Evolutionary conservation across 2,329 filamentous ascomycete genomes (phyloP).

Genomic region (Aspergillus pseudoglaucus): DNA sequence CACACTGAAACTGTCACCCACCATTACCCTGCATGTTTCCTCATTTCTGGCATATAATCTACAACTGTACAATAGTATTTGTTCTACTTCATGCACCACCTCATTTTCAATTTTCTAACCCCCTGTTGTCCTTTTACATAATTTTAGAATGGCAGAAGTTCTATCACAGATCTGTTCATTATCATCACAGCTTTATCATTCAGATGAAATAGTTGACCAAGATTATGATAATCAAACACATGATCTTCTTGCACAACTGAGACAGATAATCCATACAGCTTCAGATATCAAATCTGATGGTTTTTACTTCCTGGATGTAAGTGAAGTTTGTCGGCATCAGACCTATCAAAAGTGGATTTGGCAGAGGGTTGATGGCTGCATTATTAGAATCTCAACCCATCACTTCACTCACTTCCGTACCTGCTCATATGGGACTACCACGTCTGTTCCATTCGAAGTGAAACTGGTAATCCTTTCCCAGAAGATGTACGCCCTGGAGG

Average conservation of each 20-base stretch:
- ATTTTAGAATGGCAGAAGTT: conserved; percentile 20
- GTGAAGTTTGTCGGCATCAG: conserved; percentile 3
- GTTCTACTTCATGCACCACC: neutral
- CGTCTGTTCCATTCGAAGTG: conserved; percentile 35
- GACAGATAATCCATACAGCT: conserved; percentile 29
- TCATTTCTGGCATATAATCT: too few relatives aligned
- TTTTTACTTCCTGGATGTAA: conserved; percentile 31
- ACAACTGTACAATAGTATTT: too few relatives aligned
- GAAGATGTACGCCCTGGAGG: conserved; percentile 39
- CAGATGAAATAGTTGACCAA: conserved; percentile 28
- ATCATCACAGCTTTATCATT: conserved; percentile 31
- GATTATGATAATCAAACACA: conserved; percentile 41
- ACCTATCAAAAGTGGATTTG: too few relatives aligned
- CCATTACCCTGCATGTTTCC: too few relatives aligned
- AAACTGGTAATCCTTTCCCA: conserved; percentile 26
- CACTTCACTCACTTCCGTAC: conserved; percentile 54
- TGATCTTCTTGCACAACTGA: conserved; percentile 32
- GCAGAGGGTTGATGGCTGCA: neutral
- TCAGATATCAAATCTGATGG: conserved; percentile 22
- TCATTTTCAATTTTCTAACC: neutral
- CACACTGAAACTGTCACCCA: too few relatives aligned
- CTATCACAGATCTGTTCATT: conserved; percentile 34
- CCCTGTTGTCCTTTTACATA: neutral
- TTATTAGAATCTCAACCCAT: conserved; percentile 44
- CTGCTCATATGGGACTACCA: conserved; percentile 48